Evolutionary conservation across 352 stramenopile genomes (phyloP), one percentile per base, ranked within the genome.

Genomic region (Pythium vanterpoolii): DNA sequence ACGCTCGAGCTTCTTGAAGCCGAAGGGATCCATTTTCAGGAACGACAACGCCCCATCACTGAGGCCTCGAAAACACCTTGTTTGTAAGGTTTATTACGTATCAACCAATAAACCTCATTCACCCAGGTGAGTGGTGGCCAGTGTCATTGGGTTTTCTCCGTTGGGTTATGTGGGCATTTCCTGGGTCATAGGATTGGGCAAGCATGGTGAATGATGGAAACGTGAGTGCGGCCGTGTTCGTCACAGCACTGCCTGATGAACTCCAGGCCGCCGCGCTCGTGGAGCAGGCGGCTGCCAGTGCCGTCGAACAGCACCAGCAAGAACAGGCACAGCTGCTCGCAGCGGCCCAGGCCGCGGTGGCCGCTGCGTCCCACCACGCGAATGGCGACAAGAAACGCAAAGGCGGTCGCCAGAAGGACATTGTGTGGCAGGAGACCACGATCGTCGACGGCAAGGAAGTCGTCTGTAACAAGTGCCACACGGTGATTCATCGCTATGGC

Each of bases 391-490:
- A 77, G 63, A 86, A 83, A 52, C 75, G 68, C 66, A 82, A 71
- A 27, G 72, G 74, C 48, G 79, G 79, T 7, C 79, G 79, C 18
- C 68, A 73, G 44, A 72, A 74, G 23, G 79, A 89, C 50, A 57
- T 67, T 8, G 72, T 89, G 23, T 89, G 79, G 79, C 62, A 78
- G 7, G 66, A 78, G 27, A 87, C 75, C 6, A 86, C 79, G 23
- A 74, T 89, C 47, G 60, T 71, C 18, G 50, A 64, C 5, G 72
- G 82, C 75, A 87, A 87, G 56, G 66, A 71, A 8, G 79, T 89
- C 45, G 55, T 86, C n/a, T 89, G 79, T 64, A 89, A 89, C 62
- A 76, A 73, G 62, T 89, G 79, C 59, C 69, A 77, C 64, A 66
- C 54, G 3, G 65, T 88, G 38, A 88, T 88, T 61, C 80, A 90